Percentiles rank a stretch among this genome's conserved stretches.
These are phyloP conservation scores for Fagopyrum tataricum DNA, from an alignment of 148 eudicot species.

Conservation along the genomic window DNA sequence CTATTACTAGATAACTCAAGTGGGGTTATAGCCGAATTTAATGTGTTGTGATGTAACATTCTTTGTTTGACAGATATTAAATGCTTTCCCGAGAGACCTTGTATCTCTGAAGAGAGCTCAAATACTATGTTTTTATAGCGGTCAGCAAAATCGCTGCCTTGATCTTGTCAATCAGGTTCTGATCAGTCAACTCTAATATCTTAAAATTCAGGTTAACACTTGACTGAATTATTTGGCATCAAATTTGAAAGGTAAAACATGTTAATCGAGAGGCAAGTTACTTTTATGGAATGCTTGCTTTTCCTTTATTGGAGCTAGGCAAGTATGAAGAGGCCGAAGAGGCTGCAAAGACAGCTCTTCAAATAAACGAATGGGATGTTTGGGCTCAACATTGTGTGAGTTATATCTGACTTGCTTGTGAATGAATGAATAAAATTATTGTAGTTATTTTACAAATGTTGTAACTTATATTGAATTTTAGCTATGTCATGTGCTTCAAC, in stretches of 20 bases:
- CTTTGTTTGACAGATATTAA: constrained; percentile 39
- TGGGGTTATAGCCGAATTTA: neutral
- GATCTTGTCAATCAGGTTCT: constrained; percentile 76
- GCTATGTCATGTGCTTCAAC: constrained; percentile 85
- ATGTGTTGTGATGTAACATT: neutral
- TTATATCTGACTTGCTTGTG: constrained; percentile 9
- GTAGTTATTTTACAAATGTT: neutral
- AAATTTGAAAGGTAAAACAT: constrained; percentile 47
- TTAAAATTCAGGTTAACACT: neutral
- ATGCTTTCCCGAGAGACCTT: constrained; percentile 72
- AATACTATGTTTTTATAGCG: constrained; percentile 84
- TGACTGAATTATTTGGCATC: neutral
- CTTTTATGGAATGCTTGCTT: constrained; percentile 86
- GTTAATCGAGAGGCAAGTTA: constrained; percentile 48
- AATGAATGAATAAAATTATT: neutral
- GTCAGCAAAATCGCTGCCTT: constrained; percentile 56
- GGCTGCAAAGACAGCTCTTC: constrained; percentile 68
- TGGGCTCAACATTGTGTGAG: constrained; percentile 98
- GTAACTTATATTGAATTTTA: constrained; percentile 23
- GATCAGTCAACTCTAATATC: neutral
- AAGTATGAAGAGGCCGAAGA: constrained; percentile 59
- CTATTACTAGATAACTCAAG: neutral
- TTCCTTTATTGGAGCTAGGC: constrained; percentile 82
- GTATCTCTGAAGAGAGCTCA: constrained; percentile 83
- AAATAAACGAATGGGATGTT: constrained; percentile 59